Evolutionary conservation across 352 stramenopile genomes (phyloP).

Genomic region (Phytophthora citrophthora): DNA sequence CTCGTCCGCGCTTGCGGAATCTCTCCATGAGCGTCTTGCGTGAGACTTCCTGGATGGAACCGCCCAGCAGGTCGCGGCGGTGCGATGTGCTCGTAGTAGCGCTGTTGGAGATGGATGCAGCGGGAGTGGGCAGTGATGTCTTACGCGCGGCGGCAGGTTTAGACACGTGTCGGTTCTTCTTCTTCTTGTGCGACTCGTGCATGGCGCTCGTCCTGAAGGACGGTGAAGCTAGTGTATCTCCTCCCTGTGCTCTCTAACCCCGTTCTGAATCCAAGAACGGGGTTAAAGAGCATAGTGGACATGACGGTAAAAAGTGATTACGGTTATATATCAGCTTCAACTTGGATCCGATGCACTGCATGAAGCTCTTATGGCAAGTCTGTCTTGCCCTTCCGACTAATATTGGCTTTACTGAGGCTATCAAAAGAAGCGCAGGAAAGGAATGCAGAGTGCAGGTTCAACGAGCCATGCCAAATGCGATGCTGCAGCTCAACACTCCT

Average conservation of each 20-base stretch:
- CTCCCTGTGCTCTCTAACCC: background rate
- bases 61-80: slow-evolving; percentile 34
- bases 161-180: slow-evolving; percentile 41
- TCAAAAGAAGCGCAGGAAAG: slow-evolving; percentile 15
- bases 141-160: slow-evolving; percentile 27
- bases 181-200: slow-evolving; percentile 21
- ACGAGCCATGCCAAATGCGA: slow-evolving; percentile 4
- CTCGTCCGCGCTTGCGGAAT: slow-evolving; percentile 67
- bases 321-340: no score
- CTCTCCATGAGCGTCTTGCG: slow-evolving; percentile 49
- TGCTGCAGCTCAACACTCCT: slow-evolving; percentile 17
- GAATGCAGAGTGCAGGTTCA: background rate
- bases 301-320: no score
- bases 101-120: background rate
- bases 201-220: slow-evolving; percentile 6
- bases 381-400: background rate
- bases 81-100: slow-evolving; percentile 19
- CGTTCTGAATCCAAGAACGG: no score
- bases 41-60: slow-evolving; percentile 38
- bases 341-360: no score
- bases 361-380: no score
- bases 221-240: slow-evolving; percentile 3
- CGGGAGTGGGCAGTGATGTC: slow-evolving; percentile 8
- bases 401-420: background rate
- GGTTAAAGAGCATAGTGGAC: no score